These are phyloP conservation scores for Botrytis tulipae DNA, from an alignment of 2,329 filamentous ascomycete species.

Conservation along the genomic window DNA sequence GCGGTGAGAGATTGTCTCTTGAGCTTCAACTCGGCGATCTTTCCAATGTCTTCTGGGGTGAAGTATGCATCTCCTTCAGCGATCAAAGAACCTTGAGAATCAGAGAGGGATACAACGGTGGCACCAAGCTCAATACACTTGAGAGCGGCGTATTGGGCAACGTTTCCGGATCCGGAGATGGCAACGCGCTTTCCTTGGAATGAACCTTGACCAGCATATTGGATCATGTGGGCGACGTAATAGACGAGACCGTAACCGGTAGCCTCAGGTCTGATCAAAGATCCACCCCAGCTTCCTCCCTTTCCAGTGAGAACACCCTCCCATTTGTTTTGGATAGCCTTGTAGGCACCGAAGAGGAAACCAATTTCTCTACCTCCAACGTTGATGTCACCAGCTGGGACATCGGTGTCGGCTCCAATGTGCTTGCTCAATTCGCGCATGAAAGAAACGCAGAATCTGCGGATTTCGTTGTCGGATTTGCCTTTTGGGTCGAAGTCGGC, in stretches of 20 bases:
- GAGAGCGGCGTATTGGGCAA: constrained; percentile 94
- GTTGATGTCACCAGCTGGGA: constrained; percentile 96
- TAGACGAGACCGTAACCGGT: constrained; percentile 96
- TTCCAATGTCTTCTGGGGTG: constrained; percentile 73
- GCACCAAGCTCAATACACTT: constrained; percentile 96
- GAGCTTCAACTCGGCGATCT: constrained; percentile 84
- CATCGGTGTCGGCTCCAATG: constrained; percentile 94
- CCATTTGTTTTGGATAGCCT: constrained; percentile 83
- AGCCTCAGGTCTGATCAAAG: constrained; percentile 91
- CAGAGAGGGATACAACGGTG: constrained; percentile 87
- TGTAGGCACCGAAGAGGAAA: constrained; percentile 93
- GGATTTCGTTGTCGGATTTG: constrained; percentile 96
- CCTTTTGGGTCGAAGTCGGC: constrained; percentile 99
- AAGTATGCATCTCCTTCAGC: constrained; percentile 69
- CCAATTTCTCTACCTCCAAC: constrained; percentile 90
- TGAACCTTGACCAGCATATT: constrained; percentile 80
- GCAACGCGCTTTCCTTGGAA: constrained; percentile 92
- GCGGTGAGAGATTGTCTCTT: constrained; percentile 78
- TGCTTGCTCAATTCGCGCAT: constrained; percentile 95
- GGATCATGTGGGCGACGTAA: constrained; percentile 94
- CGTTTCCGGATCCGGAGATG: constrained; percentile 95
- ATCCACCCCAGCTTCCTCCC: constrained; percentile 89
- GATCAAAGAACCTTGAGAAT: constrained; percentile 83
- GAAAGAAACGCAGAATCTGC: constrained; percentile 93
- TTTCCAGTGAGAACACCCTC: constrained; percentile 97